Conservation (phyloP, 176 grass and related monocot genomes). For the Otatea glauca region DNA sequence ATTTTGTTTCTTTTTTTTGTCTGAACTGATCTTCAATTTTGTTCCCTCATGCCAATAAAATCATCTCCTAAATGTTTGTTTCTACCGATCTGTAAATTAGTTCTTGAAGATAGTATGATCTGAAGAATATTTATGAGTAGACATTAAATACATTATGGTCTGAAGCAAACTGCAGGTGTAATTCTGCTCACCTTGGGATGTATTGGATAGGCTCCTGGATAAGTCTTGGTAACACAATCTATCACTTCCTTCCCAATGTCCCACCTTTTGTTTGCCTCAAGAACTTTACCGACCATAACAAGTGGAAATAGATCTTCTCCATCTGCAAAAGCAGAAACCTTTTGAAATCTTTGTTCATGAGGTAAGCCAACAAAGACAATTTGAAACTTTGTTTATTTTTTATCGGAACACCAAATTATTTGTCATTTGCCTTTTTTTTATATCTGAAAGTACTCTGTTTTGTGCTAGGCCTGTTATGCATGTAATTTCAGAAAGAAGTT, state of each 20-base stretch:
- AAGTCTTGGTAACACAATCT: conserved; percentile 60
- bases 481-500: conserved; percentile 31
- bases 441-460: not conserved
- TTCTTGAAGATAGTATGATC: conserved; percentile 14
- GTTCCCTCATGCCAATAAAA: not conserved
- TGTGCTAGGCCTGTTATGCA: not conserved
- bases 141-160: conserved; percentile 11
- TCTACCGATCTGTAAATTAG: not conserved
- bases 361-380: not conserved
- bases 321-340: conserved; percentile 56
- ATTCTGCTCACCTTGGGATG: conserved; percentile 61
- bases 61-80: conserved; percentile 19
- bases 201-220: conserved; percentile 70
- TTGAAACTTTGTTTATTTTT: conserved; percentile 24
- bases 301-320: conserved; percentile 64
- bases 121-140: conserved; percentile 19
- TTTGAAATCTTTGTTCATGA: conserved; percentile 23
- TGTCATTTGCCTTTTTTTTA: not conserved
- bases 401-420: conserved; percentile 7
- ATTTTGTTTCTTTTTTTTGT: not conserved
- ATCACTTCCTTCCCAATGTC: conserved; percentile 85
- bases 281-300: conserved; percentile 80
- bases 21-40: not conserved
- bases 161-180: not conserved
- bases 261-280: conserved; percentile 78